phyloP scores from a whole-genome alignment of 2,329 filamentous ascomycete genomes.

The Phyllosticta paracitricarpa region DNA sequence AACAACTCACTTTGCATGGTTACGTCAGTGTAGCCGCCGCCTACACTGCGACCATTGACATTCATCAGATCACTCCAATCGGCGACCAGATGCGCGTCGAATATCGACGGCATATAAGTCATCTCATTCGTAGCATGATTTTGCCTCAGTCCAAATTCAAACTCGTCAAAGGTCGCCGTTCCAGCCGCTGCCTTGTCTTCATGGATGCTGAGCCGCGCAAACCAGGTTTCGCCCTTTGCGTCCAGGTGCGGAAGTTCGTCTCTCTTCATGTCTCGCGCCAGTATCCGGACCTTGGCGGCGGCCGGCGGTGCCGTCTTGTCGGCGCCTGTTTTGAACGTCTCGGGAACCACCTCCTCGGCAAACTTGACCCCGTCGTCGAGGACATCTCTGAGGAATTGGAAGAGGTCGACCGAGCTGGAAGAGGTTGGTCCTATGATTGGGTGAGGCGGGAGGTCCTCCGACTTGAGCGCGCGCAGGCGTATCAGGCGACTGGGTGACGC shows the following conservation, averaged over 20 bases:
- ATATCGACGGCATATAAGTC: slow-evolving; percentile 48
- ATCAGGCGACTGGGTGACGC: slow-evolving; percentile 14
- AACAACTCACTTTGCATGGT: slow-evolving; percentile 27
- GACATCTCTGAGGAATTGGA: slow-evolving; percentile 42
- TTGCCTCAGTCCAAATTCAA: slow-evolving; percentile 48
- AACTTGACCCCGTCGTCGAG: slow-evolving; percentile 52
- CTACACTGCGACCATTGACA: slow-evolving; percentile 16
- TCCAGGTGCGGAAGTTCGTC: slow-evolving; percentile 27
- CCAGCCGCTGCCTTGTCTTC: slow-evolving; percentile 39
- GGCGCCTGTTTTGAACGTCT: slow-evolving; percentile 42
- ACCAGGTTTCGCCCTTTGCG: slow-evolving; percentile 48
- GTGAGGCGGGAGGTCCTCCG: slow-evolving; percentile 25
- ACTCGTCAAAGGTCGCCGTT: slow-evolving; percentile 56
- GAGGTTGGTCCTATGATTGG: slow-evolving; percentile 21
- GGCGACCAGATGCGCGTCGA: slow-evolving; percentile 36
- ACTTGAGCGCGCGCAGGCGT: slow-evolving; percentile 22
- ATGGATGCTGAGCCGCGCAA: slow-evolving; percentile 53
- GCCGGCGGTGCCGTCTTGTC: not conserved
- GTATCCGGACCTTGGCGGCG: slow-evolving; percentile 43
- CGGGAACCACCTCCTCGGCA: slow-evolving; percentile 44
- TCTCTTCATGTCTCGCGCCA: slow-evolving; percentile 40
- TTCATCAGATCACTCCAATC: slow-evolving; percentile 24
- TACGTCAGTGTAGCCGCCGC: slow-evolving; percentile 20
- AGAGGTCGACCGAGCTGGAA: slow-evolving; percentile 42
- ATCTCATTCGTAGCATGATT: slow-evolving; percentile 48